Evolutionary conservation across 2,329 filamentous ascomycete genomes (phyloP).

Genomic region (Basipetospora chlamydospora): DNA sequence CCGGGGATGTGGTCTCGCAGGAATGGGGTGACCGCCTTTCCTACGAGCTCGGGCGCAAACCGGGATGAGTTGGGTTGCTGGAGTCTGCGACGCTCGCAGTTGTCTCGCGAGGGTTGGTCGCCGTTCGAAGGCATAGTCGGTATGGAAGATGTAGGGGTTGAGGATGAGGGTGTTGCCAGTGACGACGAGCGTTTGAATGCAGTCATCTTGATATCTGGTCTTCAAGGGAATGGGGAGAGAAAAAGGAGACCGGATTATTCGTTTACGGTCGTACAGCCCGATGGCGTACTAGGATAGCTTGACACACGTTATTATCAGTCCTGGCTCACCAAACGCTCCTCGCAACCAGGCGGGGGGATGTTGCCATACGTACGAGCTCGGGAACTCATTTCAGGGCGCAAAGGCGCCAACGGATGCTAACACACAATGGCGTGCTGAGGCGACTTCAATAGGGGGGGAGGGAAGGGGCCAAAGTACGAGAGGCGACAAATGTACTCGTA

Average conservation of each 20-base stretch:
- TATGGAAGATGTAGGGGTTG: slow-evolving; percentile 6
- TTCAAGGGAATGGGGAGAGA: background rate
- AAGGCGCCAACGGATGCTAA: background rate
- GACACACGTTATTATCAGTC: background rate
- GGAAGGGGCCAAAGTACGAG: background rate
- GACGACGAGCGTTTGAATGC: background rate
- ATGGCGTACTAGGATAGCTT: background rate
- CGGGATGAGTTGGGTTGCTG: slow-evolving; percentile 34
- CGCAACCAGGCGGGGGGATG: background rate
- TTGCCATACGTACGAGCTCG: background rate
- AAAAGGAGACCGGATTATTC: background rate
- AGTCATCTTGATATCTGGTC: background rate
- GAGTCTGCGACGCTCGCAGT: slow-evolving; percentile 35
- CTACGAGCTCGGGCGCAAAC: slow-evolving; percentile 50
- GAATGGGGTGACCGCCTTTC: slow-evolving; percentile 73
- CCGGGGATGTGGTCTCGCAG: slow-evolving; percentile 80
- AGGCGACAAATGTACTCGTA: background rate
- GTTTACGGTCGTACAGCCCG: background rate
- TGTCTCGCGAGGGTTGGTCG: slow-evolving; percentile 18
- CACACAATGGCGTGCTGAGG: background rate
- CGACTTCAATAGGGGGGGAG: too few relatives aligned
- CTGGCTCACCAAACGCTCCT: background rate
- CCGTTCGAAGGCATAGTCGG: slow-evolving; percentile 4
- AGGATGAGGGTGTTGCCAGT: background rate
- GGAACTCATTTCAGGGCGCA: background rate